phyloP scores from a whole-genome alignment of 1,284 basidiomycete genomes.

The Cerioporus squamosus region DNA sequence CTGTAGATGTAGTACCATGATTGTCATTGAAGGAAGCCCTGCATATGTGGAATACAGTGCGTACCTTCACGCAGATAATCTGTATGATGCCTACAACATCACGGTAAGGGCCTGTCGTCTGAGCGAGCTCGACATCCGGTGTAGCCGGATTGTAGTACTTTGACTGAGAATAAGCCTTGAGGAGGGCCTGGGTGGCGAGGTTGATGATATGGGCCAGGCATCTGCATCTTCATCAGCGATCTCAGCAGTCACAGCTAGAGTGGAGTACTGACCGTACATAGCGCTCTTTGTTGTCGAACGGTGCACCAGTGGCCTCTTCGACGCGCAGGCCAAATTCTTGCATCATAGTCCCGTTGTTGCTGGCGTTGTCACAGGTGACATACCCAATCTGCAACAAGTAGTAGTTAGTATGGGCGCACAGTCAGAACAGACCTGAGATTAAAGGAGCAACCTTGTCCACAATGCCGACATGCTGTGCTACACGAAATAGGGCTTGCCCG shows the following conservation, averaged over 20 bases:
- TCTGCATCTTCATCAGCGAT: not conserved
- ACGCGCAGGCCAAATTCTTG: constrained; percentile 21
- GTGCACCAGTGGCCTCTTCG: too few species aligned
- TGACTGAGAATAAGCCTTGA: constrained; percentile 4
- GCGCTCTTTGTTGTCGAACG: not conserved
- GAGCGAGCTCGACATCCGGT: constrained; percentile 1
- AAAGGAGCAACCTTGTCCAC: not conserved
- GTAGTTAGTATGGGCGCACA: not conserved
- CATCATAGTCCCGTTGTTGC: constrained; percentile 41
- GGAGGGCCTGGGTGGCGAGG: constrained; percentile 11
- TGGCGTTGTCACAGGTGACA: constrained; percentile 41
- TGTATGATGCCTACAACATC: constrained; percentile 7
- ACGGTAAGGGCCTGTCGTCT: not conserved
- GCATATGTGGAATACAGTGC: too few species aligned
- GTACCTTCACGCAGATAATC: constrained; percentile 10
- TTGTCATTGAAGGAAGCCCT: too few species aligned
- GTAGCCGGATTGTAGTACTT: constrained; percentile 9
- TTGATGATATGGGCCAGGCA: constrained; percentile 21
- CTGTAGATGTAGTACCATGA: not conserved
- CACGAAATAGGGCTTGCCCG: too few species aligned
- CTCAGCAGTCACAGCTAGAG: not conserved
- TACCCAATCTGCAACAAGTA: constrained; percentile 31
- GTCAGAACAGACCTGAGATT: not conserved
- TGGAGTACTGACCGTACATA: not conserved
- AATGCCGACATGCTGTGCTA: constrained; percentile 23